These are phyloP conservation scores for Penicillium brevicompactum DNA, from an alignment of 2,329 filamentous ascomycete species.

Conservation along the genomic window DNA sequence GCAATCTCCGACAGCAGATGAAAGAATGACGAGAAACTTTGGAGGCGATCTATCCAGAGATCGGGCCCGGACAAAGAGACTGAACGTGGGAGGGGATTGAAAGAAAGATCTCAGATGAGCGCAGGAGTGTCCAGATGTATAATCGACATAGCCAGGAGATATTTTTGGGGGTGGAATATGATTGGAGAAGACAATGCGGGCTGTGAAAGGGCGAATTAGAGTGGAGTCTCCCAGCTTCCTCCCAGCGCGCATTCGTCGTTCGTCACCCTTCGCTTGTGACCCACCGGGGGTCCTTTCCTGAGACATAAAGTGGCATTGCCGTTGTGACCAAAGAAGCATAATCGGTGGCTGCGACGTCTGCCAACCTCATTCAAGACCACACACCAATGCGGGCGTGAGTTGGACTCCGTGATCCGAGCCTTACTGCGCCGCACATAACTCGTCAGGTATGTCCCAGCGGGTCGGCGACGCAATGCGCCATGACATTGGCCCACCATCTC, in stretches of 20 bases:
- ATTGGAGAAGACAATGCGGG: constrained; percentile 20
- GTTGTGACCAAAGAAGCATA: neutral
- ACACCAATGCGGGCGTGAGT: constrained; percentile 4
- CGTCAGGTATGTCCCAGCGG: constrained; percentile 19
- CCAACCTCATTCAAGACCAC: neutral
- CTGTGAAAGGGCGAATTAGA: constrained; percentile 16
- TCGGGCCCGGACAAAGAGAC: neutral
- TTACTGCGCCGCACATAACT: constrained; percentile 16
- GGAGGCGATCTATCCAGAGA: constrained; percentile 3
- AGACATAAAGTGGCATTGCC: neutral
- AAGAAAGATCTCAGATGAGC: neutral
- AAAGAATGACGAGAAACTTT: neutral
- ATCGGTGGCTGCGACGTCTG: neutral
- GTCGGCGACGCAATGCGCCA: constrained; percentile 19
- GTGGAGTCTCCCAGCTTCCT: neutral
- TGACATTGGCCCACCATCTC: constrained; percentile 16
- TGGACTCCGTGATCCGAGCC: constrained; percentile 11
- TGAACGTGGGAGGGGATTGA: neutral
- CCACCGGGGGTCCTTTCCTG: neutral
- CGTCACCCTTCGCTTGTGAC: neutral
- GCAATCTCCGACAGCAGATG: neutral
- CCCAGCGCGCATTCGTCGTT: neutral
- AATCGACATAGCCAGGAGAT: constrained; percentile 20
- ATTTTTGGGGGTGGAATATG: constrained; percentile 27
- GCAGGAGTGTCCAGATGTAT: constrained; percentile 4